Evolutionary conservation across 331 rosid species (phyloP).

Genomic region (Quercus lobata): DNA sequence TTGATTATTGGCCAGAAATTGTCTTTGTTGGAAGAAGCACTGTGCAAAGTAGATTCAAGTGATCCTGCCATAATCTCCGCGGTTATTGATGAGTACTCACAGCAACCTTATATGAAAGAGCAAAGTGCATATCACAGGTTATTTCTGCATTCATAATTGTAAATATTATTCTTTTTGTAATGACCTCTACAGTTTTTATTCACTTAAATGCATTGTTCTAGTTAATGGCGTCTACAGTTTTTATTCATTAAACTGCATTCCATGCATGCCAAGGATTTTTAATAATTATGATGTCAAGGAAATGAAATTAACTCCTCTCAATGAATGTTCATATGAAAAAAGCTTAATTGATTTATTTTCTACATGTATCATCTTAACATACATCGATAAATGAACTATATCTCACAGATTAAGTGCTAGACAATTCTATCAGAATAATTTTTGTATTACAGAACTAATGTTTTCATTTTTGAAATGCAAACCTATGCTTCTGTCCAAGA

Average conservation of each 20-base stretch:
- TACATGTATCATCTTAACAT: neutral
- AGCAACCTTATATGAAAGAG: constrained; percentile 51
- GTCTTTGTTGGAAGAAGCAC: constrained; percentile 66
- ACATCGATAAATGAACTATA: neutral
- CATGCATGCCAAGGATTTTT: neutral
- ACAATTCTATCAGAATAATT: neutral
- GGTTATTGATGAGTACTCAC: constrained; percentile 52
- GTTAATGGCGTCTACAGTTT: neutral
- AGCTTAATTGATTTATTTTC: neutral
- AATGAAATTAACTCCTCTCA: too few relatives aligned
- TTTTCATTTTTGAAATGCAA: neutral
- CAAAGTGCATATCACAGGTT: constrained; percentile 64
- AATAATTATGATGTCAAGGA: neutral
- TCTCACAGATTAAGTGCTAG: neutral
- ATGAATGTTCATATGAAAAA: neutral
- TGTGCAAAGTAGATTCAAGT: constrained; percentile 52
- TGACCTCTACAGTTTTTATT: neutral
- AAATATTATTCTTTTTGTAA: neutral
- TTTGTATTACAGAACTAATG: neutral
- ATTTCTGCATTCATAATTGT: constrained; percentile 12
- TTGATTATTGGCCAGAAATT: constrained; percentile 49
- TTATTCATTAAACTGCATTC: neutral
- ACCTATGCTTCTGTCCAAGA: neutral
- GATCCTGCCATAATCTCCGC: constrained; percentile 48
- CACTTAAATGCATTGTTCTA: neutral